Conservation (phyloP, 2,329 filamentous ascomycete species). For the Clonostachys byssicola region DNA sequence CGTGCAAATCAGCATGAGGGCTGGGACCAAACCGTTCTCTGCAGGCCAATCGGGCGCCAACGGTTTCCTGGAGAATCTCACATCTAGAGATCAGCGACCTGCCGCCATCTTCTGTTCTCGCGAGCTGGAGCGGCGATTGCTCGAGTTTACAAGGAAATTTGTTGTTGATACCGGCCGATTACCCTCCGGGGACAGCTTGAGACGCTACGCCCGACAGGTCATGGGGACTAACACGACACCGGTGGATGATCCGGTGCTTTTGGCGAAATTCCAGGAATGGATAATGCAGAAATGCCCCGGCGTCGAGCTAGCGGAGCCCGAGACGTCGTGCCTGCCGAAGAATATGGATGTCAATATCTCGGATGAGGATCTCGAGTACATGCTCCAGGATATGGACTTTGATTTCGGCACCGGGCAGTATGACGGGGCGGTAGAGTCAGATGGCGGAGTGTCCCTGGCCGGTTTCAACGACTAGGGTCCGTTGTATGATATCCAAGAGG, state of each 20-base stretch:
- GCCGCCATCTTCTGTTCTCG: constrained; percentile 53
- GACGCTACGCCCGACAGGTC: constrained; percentile 41
- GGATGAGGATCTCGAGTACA: constrained; percentile 30
- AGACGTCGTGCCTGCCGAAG: constrained; percentile 11
- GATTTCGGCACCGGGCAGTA: constrained; percentile 15
- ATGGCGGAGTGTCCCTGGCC: constrained; percentile 18
- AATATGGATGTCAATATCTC: constrained; percentile 28
- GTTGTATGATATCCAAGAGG: constrained; percentile 5
- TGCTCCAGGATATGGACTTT: constrained; percentile 39
- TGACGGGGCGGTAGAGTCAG: background rate
- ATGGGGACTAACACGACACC: constrained; percentile 36
- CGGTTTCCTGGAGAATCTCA: constrained; percentile 40
- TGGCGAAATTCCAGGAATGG: constrained; percentile 49
- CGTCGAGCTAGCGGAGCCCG: background rate
- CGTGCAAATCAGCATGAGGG: constrained; percentile 15
- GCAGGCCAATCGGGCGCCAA: constrained; percentile 15
- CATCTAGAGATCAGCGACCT: constrained; percentile 35
- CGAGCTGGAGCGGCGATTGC: constrained; percentile 51
- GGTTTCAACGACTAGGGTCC: constrained; percentile 13
- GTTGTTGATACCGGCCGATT: constrained; percentile 36
- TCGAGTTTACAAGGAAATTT: constrained; percentile 28
- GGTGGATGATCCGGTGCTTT: constrained; percentile 47
- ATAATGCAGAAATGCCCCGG: constrained; percentile 23
- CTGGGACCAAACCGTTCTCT: background rate
- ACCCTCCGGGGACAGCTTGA: constrained; percentile 43